phyloP scores from a whole-genome alignment of 345 rosid species.

The Lagerstroemia speciosa region DNA sequence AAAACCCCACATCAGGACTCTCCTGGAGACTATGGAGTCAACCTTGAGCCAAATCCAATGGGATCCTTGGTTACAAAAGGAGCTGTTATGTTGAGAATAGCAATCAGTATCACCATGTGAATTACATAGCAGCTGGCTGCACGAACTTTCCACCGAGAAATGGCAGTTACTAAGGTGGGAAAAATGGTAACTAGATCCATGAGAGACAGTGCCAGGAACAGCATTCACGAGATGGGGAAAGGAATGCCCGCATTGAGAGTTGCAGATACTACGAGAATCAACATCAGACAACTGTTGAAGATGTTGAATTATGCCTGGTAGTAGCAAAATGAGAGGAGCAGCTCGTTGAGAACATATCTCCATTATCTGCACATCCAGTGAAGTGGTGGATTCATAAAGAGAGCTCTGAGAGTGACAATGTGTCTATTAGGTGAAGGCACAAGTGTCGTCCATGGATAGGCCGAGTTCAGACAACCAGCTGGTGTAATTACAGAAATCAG shows the following conservation, averaged over 20 bases:
- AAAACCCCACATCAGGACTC: constrained; percentile 27
- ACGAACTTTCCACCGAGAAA: constrained; percentile 31
- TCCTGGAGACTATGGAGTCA: constrained; percentile 29
- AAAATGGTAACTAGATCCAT: constrained; percentile 33
- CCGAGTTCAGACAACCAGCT: constrained; percentile 18
- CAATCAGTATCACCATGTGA: constrained; percentile 7
- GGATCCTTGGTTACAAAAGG: constrained; percentile 47
- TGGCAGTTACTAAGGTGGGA: constrained; percentile 36
- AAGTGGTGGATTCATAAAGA: constrained; percentile 50
- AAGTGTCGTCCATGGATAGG: constrained; percentile 9
- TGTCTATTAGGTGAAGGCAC: constrained; percentile 50
- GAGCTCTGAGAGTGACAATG: constrained; percentile 24
- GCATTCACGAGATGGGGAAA: constrained; percentile 31
- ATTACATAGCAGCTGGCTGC: constrained; percentile 20
- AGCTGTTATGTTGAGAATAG: constrained; percentile 39
- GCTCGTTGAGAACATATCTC: constrained; percentile 29
- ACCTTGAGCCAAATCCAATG: constrained; percentile 39
- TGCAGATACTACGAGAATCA: constrained; percentile 39
- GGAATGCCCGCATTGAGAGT: constrained; percentile 44
- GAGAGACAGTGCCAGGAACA: constrained; percentile 39
- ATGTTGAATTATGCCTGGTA: constrained; percentile 21
- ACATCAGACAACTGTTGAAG: constrained; percentile 9
- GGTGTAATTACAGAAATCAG: not conserved
- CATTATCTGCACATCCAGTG: constrained; percentile 51
- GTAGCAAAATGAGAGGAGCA: constrained; percentile 19